These are phyloP conservation scores for Acidomyces sp. DNA, from an alignment of 495 filamentous ascomycete genomes.

Conservation along the genomic window DNA sequence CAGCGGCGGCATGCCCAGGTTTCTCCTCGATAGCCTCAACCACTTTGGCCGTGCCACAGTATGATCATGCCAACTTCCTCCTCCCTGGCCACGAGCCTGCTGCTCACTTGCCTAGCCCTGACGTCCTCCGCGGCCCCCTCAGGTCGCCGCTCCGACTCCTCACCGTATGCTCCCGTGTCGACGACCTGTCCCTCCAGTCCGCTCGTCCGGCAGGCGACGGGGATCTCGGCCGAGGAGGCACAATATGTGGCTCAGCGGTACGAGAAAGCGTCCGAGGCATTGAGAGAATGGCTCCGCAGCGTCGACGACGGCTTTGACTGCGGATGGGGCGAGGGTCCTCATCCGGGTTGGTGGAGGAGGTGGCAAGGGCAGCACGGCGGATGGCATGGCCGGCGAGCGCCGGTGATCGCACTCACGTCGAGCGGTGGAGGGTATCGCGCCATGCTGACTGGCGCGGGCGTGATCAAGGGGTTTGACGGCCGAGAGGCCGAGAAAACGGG, in stretches of 20 bases:
- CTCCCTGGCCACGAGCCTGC: too few species aligned
- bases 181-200: slow-evolving; percentile 21
- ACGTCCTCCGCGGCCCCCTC: too few species aligned
- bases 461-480: slow-evolving; percentile 32
- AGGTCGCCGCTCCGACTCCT: too few species aligned
- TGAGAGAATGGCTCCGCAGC: slow-evolving; percentile 29
- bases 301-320: slow-evolving; percentile 22
- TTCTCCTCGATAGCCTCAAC: too few species aligned
- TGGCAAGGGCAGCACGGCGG: too few species aligned
- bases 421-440: slow-evolving; percentile 38
- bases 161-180: slow-evolving; percentile 25
- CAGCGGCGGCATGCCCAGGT: too few species aligned
- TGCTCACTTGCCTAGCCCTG: too few species aligned
- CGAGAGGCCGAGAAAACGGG: slow-evolving; percentile 29
- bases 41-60: too few species aligned
- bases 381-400: slow-evolving; percentile 21
- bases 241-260: slow-evolving; percentile 27
- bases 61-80: too few species aligned
- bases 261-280: slow-evolving; percentile 22
- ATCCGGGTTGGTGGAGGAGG: too few species aligned
- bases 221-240: slow-evolving; percentile 18
- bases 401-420: slow-evolving; percentile 26
- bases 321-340: too few species aligned
- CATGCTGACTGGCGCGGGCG: slow-evolving; percentile 33
- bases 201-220: slow-evolving; percentile 22